Conservation (phyloP, 2,329 filamentous ascomycete species). For the Aureobasidium sp. region DNA sequence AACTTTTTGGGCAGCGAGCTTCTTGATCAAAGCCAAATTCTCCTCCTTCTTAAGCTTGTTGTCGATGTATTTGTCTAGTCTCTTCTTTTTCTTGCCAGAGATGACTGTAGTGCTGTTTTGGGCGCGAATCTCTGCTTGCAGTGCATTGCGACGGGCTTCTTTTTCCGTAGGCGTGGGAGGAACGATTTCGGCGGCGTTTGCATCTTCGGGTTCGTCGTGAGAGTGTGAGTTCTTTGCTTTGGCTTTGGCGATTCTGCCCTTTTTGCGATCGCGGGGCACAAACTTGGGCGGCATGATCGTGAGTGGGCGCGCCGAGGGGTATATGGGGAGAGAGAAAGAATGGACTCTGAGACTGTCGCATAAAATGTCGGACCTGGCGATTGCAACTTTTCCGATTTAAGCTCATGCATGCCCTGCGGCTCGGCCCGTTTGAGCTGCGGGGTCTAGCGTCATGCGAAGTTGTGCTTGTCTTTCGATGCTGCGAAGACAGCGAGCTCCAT, state of each 20-base stretch:
- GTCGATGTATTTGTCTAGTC: conserved; percentile 66
- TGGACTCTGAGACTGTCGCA: not conserved
- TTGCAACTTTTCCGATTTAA: conserved; percentile 7
- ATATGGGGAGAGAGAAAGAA: not conserved
- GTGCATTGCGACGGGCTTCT: conserved; percentile 39
- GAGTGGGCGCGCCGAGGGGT: not conserved
- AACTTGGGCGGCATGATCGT: conserved; percentile 35
- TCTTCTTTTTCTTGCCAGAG: conserved; percentile 57
- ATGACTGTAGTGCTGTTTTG: conserved; percentile 42
- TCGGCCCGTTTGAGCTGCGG: not conserved
- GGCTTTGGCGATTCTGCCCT: conserved; percentile 56
- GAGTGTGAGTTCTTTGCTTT: conserved; percentile 28
- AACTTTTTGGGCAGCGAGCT: conserved; percentile 68
- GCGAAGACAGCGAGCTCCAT: no score
- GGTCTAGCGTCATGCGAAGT: not conserved
- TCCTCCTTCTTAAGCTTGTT: conserved; percentile 93
- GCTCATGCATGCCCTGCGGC: not conserved
- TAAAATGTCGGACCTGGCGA: not conserved
- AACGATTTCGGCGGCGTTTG: conserved; percentile 44
- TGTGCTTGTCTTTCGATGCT: not conserved
- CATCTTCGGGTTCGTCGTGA: conserved; percentile 40
- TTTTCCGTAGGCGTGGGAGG: conserved; percentile 44
- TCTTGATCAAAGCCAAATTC: conserved; percentile 72
- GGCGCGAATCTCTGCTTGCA: conserved; percentile 47
- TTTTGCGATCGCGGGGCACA: conserved; percentile 50